Percentiles rank a stretch among this genome's conserved stretches.
phyloP scores from a whole-genome alignment of 2,329 filamentous ascomycete species.

The Aspergillus sp. region DNA sequence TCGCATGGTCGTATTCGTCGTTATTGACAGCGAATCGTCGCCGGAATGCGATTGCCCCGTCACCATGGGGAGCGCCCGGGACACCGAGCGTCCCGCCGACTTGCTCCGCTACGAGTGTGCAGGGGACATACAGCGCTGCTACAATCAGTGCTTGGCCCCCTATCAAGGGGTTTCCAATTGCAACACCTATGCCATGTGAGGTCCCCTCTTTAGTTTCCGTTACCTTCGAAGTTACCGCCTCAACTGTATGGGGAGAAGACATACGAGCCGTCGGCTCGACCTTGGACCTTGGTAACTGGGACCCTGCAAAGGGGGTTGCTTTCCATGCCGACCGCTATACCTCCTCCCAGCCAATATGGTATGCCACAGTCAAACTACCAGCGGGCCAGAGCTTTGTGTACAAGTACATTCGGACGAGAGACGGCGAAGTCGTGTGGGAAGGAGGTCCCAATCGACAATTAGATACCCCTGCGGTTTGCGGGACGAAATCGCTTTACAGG shows the following conservation, averaged over 20 bases:
- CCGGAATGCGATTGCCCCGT: slow-evolving; percentile 32
- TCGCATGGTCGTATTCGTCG: slow-evolving; percentile 49
- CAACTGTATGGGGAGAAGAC: slow-evolving; percentile 62
- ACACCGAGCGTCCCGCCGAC: slow-evolving; percentile 31
- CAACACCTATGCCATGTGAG: slow-evolving; percentile 16
- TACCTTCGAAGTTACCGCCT: slow-evolving; percentile 60
- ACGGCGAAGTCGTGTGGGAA: slow-evolving; percentile 64
- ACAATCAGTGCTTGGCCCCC: slow-evolving; percentile 35
- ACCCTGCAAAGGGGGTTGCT: slow-evolving; percentile 53
- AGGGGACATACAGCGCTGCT: slow-evolving; percentile 33
- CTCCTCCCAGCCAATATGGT: slow-evolving; percentile 61
- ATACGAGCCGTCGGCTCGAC: slow-evolving; percentile 65
- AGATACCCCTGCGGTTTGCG: slow-evolving; percentile 41
- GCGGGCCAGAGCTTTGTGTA: slow-evolving; percentile 61
- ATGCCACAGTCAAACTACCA: slow-evolving; percentile 53
- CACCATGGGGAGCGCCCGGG: slow-evolving; percentile 34
- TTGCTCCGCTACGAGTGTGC: slow-evolving; percentile 31
- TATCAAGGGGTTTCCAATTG: slow-evolving; percentile 18
- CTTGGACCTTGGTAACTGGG: slow-evolving; percentile 63
- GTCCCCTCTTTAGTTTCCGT: slow-evolving; percentile 53
- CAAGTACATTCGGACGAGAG: slow-evolving; percentile 65
- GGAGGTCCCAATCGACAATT: slow-evolving; percentile 50
- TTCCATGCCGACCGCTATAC: slow-evolving; percentile 63
- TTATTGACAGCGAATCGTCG: slow-evolving; percentile 39
- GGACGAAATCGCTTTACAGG: slow-evolving; percentile 28